A percentile compares a stretch with the other conserved stretches of the same genome.
Conservation (phyloP, 2,329 filamentous ascomycete species). For the Tolypocladium cylindrosporum region DNA sequence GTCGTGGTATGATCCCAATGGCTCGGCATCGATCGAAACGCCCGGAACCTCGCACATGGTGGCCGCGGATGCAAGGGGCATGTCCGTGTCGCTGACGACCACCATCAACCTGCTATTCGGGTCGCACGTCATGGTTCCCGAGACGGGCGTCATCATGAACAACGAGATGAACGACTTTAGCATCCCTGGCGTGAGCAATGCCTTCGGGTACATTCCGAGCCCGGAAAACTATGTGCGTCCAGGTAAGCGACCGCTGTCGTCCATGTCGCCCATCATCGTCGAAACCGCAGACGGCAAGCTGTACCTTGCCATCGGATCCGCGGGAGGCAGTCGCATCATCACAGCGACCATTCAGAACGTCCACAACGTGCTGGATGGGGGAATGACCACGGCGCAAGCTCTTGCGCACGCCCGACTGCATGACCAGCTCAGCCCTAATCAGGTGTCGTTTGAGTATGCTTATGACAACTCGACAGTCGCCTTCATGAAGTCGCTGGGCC, state of each 20-base stretch:
- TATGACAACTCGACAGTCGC: slow-evolving; percentile 62
- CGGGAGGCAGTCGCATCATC: slow-evolving; percentile 78
- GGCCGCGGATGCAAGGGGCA: slow-evolving; percentile 55
- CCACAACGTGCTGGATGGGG: slow-evolving; percentile 62
- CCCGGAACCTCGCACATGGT: slow-evolving; percentile 61
- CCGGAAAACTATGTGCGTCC: slow-evolving; percentile 67
- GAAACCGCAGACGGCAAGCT: slow-evolving; percentile 59
- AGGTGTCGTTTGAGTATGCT: slow-evolving; percentile 57
- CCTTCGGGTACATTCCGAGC: slow-evolving; percentile 68
- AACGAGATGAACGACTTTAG: slow-evolving; percentile 63
- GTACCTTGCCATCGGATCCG: slow-evolving; percentile 64
- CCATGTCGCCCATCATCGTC: slow-evolving; percentile 68
- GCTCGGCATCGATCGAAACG: slow-evolving; percentile 43
- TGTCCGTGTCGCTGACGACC: slow-evolving; percentile 69
- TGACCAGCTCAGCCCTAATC: slow-evolving; percentile 69
- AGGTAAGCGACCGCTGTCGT: slow-evolving; percentile 68
- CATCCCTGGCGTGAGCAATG: slow-evolving; percentile 60
- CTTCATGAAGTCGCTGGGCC: slow-evolving; percentile 55
- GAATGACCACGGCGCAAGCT: slow-evolving; percentile 50
- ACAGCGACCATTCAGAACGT: slow-evolving; percentile 72
- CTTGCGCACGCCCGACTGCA: slow-evolving; percentile 64
- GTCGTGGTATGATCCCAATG: slow-evolving; percentile 33
- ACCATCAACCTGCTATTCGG: slow-evolving; percentile 78
- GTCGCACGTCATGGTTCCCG: slow-evolving; percentile 63
- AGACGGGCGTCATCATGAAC: slow-evolving; percentile 70